A percentile compares a stretch with the other conserved stretches of the same genome.
phyloP scores from a whole-genome alignment of 2,329 filamentous ascomycete genomes.

The Aspergillus quadricinctus region DNA sequence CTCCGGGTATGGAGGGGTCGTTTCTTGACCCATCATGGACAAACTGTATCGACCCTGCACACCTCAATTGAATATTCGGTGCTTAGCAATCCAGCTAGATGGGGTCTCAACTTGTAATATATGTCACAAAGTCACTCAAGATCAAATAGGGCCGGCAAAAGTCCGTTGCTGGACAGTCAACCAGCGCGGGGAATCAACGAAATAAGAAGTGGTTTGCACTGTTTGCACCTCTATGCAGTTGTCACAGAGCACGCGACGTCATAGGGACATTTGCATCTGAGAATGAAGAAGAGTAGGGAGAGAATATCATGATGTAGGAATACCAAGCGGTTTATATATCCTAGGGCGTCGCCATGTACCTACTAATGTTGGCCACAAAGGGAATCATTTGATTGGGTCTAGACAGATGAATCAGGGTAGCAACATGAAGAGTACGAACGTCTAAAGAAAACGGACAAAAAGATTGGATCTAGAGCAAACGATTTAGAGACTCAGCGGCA shows the following conservation, averaged over 20 bases:
- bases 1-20: slow-evolving; percentile 46
- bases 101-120: not conserved
- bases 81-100: not conserved
- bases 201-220: slow-evolving; percentile 1
- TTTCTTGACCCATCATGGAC: slow-evolving; percentile 26
- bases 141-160: not conserved
- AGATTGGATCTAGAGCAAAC: not conserved
- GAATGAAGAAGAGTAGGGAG: not conserved
- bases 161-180: not conserved
- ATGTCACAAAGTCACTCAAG: not conserved
- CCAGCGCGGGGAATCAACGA: not conserved
- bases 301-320: not conserved
- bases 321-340: not conserved
- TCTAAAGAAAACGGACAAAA: not conserved
- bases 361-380: not conserved
- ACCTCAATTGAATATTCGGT: not conserved
- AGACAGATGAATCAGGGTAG: not conserved
- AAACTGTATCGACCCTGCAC: not conserved
- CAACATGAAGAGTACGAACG: no score
- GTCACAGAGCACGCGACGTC: not conserved
- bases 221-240: slow-evolving; percentile 1
- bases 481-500: no score
- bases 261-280: not conserved
- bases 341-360: not conserved
- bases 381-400: not conserved